phyloP scores from a whole-genome alignment of 75 land plant genomes.

The Chamaecyparis obtusa region DNA sequence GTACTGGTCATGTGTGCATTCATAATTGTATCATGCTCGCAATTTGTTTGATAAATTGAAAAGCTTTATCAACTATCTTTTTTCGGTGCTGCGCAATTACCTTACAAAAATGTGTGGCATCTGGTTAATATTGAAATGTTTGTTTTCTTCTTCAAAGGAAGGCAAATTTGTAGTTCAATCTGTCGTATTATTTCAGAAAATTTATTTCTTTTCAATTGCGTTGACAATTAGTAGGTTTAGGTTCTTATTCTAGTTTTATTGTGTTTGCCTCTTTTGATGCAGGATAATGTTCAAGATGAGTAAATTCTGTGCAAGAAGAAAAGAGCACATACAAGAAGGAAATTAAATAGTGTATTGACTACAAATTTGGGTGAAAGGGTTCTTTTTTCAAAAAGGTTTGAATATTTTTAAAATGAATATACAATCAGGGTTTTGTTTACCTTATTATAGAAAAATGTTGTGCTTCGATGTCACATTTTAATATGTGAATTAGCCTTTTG shows the following conservation, averaged over 20 bases:
- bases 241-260: neutral
- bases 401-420: neutral
- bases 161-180: neutral
- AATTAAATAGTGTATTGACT: neutral
- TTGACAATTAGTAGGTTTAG: neutral
- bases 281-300: neutral
- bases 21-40: neutral
- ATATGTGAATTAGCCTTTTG: neutral
- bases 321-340: neutral
- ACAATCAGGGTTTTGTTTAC: neutral
- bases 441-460: neutral
- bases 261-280: neutral
- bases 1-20: neutral
- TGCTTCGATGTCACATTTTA: neutral
- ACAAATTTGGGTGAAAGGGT: neutral
- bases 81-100: neutral
- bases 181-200: neutral
- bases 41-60: neutral
- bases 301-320: neutral
- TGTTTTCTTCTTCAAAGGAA: neutral
- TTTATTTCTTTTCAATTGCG: neutral
- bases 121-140: neutral
- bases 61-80: neutral
- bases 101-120: neutral
- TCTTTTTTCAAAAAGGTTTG: neutral